Conservation (phyloP, 176 grass and related monocot species). For the Eleusine indica region DNA sequence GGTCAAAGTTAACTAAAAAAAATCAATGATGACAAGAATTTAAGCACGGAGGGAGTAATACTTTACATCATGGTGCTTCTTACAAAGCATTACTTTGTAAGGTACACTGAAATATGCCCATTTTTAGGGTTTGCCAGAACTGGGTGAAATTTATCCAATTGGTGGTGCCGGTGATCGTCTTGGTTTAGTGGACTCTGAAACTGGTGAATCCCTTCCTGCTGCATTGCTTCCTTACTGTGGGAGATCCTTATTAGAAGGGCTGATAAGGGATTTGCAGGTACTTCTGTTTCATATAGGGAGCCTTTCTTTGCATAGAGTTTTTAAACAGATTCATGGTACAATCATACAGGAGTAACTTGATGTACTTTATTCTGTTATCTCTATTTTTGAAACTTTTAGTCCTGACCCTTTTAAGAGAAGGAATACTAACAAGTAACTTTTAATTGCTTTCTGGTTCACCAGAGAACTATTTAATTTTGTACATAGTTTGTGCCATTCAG, state of each 20-base stretch:
- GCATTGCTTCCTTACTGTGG: conserved; percentile 94
- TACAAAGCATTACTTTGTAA: conserved; percentile 12
- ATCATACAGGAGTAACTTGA: not conserved
- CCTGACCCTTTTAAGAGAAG: not conserved
- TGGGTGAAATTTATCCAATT: conserved; percentile 98
- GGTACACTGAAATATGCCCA: conserved; percentile 48
- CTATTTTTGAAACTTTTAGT: not conserved
- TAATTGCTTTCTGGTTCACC: not conserved
- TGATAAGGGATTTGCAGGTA: conserved; percentile 97
- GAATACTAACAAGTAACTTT: not conserved
- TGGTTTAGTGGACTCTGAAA: conserved; percentile 73
- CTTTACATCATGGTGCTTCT: not conserved
- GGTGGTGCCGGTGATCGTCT: conserved; percentile 97
- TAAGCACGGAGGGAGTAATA: no score
- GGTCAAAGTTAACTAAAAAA: no score
- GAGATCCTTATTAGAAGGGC: conserved; percentile 77
- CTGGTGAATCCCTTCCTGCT: conserved; percentile 92
- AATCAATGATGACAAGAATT: no score
- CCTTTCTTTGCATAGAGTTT: not conserved
- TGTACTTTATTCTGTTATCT: not conserved
- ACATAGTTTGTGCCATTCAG: not conserved
- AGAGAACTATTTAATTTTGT: not conserved
- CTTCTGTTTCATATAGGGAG: not conserved
- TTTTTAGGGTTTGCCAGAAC: conserved; percentile 95
- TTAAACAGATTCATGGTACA: not conserved